A percentile compares a stretch with the other conserved stretches of the same genome.
These are phyloP conservation scores for Euclidium syriacum DNA, from an alignment of 345 rosid species.

Conservation along the genomic window DNA sequence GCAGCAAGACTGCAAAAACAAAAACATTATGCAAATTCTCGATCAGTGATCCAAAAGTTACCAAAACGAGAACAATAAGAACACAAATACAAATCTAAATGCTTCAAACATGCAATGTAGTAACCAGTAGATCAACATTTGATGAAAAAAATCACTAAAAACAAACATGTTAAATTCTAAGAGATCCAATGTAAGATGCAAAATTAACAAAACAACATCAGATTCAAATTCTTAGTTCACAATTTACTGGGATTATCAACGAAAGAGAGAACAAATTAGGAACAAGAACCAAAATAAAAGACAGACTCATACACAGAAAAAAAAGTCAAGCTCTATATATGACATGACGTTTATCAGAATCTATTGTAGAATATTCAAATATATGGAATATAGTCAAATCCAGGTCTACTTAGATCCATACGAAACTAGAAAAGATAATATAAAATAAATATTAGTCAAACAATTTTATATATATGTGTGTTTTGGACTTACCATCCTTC, in stretches of 20 bases:
- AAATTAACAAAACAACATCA: neutral
- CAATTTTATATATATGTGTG: no score
- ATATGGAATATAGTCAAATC: neutral
- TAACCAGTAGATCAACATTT: neutral
- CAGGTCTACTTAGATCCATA: neutral
- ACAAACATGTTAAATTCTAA: neutral
- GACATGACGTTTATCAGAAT: neutral
- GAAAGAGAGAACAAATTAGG: neutral
- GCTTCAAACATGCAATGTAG: neutral
- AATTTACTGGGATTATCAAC: neutral
- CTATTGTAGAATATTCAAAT: neutral
- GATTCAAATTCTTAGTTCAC: neutral
- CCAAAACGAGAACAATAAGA: neutral
- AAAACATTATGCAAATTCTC: neutral
- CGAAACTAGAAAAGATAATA: neutral
- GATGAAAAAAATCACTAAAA: neutral
- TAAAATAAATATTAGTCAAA: neutral
- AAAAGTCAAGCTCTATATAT: slow-evolving; percentile 1
- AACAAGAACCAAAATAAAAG: neutral
- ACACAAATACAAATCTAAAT: neutral
- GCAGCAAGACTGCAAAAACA: slow-evolving; percentile 44
- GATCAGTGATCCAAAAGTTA: neutral
- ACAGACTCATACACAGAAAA: neutral
- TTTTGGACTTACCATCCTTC: slow-evolving; percentile 64
- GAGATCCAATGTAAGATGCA: neutral